Base-by-base conservation (phyloP, 1,139 yeast species). In the Geotrichum bryndzae region DNA sequence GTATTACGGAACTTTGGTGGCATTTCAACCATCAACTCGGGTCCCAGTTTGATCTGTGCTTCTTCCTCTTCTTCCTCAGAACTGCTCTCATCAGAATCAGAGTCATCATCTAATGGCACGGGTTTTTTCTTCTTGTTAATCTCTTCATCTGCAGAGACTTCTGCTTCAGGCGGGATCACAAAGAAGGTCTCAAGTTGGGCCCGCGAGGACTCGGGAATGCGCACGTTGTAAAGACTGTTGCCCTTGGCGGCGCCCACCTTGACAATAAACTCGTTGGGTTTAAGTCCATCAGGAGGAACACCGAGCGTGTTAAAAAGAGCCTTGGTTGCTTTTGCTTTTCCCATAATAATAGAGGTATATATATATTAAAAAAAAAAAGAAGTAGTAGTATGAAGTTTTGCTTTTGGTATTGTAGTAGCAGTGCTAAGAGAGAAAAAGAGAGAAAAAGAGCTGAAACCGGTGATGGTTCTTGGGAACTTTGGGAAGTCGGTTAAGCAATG, bases 1-100 rank as follows among this genome's bases (percentile, higher is more conserved):
- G 76, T 72, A 65, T 74, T 75, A 29, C 78, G 68, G 61, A 76
- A 73, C 64, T 70, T 70, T 29, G 76, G 74, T 13, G 77, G 76
- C 71, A 76, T 69, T 38, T 70, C 69, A 1, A 74, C 77, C 13
- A 54, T 46, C 33, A 61, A 11, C 33, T 53, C 57, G 23, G 60
- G 52, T 6, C 60, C 60, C 11, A 51, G 54, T n/a, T 35, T 18
- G 6, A 27, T 23, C 25, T 29, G 27, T n/a, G 52, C 22, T 35
- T 27, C 61, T 8, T 27, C 57, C n/a, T 53, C 51, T 29, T 52
- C 53, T 23, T 33, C 57, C 3, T 51, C 60, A 25, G 56, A 53
- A 18, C 55, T 38, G 4, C 33, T 50, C 23, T 56, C 59, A 5
- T 41, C 46, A 13, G 46, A 41, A 6, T 56, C 50, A 70, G 67